These are phyloP conservation scores for Hyparrhenia diplandra DNA, from an alignment of 176 grass and related monocot species.

Conservation along the genomic window DNA sequence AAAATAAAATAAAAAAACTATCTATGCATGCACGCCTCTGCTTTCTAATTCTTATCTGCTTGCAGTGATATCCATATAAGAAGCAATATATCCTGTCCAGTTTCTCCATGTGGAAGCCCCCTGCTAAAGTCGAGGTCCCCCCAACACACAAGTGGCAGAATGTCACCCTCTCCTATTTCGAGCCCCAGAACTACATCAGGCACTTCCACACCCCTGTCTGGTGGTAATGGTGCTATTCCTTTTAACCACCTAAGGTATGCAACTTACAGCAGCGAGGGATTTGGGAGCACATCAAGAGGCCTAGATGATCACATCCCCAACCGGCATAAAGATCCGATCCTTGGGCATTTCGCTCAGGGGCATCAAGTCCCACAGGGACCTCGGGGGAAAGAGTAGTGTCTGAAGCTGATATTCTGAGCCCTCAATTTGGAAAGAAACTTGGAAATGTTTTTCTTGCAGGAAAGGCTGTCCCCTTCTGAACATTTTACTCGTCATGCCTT, in stretches of 20 bases:
- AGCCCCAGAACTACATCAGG: conserved; percentile 95
- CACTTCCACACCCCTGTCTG: conserved; percentile 79
- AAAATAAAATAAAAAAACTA: not conserved
- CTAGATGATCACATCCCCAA: conserved; percentile 32
- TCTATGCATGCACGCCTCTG: not conserved
- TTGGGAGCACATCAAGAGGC: conserved; percentile 38
- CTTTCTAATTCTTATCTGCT: conserved; percentile 24
- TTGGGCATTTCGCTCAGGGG: conserved; percentile 36
- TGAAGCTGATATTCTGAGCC: conserved; percentile 73
- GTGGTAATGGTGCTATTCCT: conserved; percentile 72
- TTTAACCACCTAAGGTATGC: conserved; percentile 70
- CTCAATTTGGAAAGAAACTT: conserved; percentile 76
- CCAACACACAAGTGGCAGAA: conserved; percentile 65
- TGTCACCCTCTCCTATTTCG: conserved; percentile 93
- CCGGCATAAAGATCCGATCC: conserved; percentile 15
- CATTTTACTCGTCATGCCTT: conserved; percentile 45
- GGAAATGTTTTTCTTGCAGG: conserved; percentile 68
- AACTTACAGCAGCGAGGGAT: conserved; percentile 65
- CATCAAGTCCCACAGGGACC: conserved; percentile 63
- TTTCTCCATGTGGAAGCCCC: conserved; percentile 97
- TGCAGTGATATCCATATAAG: conserved; percentile 72
- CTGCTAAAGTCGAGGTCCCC: conserved; percentile 82
- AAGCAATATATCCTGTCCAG: conserved; percentile 95
- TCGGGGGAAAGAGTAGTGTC: conserved; percentile 59
- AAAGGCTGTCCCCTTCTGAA: conserved; percentile 64